Percentiles rank a stretch among this genome's conserved stretches.
These are phyloP conservation scores for Russula ochroleuca DNA, from an alignment of 768 basidiomycete species.

Conservation along the genomic window DNA sequence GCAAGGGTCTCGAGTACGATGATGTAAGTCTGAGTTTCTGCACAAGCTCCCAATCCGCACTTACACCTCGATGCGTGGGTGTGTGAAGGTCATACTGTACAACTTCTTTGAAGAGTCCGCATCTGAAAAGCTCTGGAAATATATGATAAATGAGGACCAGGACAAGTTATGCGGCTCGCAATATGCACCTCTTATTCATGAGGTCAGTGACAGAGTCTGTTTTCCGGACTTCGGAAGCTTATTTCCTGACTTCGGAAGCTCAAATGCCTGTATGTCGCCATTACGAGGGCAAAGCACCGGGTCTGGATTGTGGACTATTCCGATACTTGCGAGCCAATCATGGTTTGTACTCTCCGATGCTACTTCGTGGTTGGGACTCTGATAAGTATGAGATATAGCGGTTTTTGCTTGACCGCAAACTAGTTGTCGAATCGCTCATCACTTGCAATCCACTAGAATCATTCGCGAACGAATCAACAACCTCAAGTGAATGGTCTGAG, in stretches of 20 bases:
- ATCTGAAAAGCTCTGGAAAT: constrained; percentile 32
- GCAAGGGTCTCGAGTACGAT: constrained; percentile 65
- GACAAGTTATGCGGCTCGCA: background rate
- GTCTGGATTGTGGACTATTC: constrained; percentile 67
- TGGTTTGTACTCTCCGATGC: constrained; percentile 41
- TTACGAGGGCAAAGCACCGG: constrained; percentile 67
- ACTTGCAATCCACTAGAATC: background rate
- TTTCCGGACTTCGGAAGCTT: background rate
- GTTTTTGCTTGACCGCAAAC: background rate
- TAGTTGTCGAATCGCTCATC: background rate
- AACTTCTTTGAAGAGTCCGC: constrained; percentile 70
- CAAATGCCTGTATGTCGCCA: constrained; percentile 65
- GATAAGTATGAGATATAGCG: constrained; percentile 3
- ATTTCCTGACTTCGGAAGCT: constrained; percentile 38
- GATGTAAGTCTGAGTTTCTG: constrained; percentile 39
- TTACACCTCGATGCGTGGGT: background rate
- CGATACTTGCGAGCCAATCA: constrained; percentile 39
- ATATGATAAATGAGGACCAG: background rate
- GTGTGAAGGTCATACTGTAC: constrained; percentile 58
- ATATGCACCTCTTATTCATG: constrained; percentile 10
- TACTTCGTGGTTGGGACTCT: background rate
- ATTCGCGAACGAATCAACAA: constrained; percentile 6
- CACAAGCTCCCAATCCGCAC: too few relatives aligned
- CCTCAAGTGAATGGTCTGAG: constrained; percentile 15
- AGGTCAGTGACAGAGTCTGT: constrained; percentile 2